Percentiles rank a stretch among this genome's conserved stretches.
Conservation (phyloP, 2,329 filamentous ascomycete genomes). For the Cercospora beticola region DNA sequence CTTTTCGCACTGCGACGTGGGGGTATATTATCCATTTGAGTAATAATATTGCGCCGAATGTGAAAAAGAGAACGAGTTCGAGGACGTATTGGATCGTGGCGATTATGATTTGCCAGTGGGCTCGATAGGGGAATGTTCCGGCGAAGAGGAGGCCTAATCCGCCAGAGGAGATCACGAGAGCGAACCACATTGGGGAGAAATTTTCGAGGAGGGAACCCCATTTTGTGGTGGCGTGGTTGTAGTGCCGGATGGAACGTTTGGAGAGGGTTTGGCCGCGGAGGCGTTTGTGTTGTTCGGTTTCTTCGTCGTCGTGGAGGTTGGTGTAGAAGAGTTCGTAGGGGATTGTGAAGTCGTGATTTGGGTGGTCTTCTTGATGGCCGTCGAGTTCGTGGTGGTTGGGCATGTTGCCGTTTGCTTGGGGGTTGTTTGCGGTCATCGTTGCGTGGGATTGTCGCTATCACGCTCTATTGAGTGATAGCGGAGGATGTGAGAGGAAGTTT, state of each 20-base stretch:
- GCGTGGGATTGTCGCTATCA: background rate
- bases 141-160: slow-evolving; percentile 11
- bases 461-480: background rate
- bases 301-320: slow-evolving; percentile 9
- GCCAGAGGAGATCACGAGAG: slow-evolving; percentile 15
- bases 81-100: slow-evolving; percentile 9
- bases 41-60: slow-evolving; percentile 10
- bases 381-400: background rate
- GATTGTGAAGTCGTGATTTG: slow-evolving; percentile 9
- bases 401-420: background rate
- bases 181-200: slow-evolving; percentile 17
- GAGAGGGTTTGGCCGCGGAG: slow-evolving; percentile 9
- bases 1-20: slow-evolving; percentile 10
- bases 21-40: slow-evolving; percentile 11
- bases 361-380: background rate
- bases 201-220: slow-evolving; percentile 15
- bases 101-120: slow-evolving; percentile 11
- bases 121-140: slow-evolving; percentile 18
- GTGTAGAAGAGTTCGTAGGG: slow-evolving; percentile 10
- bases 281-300: slow-evolving; percentile 19
- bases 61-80: slow-evolving; percentile 16
- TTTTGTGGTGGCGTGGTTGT: slow-evolving; percentile 19
- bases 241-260: slow-evolving; percentile 17
- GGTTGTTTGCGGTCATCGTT: background rate
- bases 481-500: background rate